Evolutionary conservation across 2,329 filamentous ascomycete genomes (phyloP).

Genomic region (Cytospora piceicola): DNA sequence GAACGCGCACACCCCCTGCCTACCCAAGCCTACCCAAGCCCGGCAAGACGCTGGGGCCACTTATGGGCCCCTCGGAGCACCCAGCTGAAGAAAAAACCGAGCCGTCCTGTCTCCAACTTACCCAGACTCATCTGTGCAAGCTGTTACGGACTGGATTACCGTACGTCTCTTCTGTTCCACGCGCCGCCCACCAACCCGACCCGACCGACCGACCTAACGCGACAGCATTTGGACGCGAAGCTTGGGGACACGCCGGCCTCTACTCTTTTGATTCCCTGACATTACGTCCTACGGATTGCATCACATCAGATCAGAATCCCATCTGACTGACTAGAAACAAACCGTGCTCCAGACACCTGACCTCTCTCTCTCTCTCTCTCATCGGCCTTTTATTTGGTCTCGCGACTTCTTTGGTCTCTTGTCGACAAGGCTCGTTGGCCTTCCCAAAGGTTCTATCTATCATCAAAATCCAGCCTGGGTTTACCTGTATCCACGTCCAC

Average conservation of each 20-base stretch:
- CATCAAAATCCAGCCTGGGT: not conserved
- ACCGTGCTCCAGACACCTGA: not conserved
- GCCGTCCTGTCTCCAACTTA: slow-evolving; percentile 16
- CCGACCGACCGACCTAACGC: slow-evolving; percentile 1
- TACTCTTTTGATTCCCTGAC: not conserved
- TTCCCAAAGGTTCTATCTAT: not conserved
- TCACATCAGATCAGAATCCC: not conserved
- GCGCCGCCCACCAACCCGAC: slow-evolving; percentile 5
- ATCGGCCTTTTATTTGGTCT: not conserved
- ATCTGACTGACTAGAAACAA: not conserved
- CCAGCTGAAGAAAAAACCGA: slow-evolving; percentile 25
- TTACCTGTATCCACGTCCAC: slow-evolving; percentile 2
- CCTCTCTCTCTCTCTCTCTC: too few relatives aligned
- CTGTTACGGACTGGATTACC: slow-evolving; percentile 18
- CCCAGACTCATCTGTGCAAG: slow-evolving; percentile 8
- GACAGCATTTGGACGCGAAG: slow-evolving; percentile 2
- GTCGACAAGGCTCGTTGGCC: not conserved
- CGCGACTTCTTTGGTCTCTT: not conserved
- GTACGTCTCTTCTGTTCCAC: slow-evolving; percentile 15
- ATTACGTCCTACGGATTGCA: not conserved
- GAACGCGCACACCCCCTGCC: not conserved
- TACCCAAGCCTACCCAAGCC: not conserved
- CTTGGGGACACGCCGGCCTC: not conserved
- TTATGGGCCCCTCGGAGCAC: not conserved
- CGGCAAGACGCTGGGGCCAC: slow-evolving; percentile 2